These are phyloP conservation scores for Bruguiera parviflora DNA, from an alignment of 345 rosid species.

Conservation along the genomic window DNA sequence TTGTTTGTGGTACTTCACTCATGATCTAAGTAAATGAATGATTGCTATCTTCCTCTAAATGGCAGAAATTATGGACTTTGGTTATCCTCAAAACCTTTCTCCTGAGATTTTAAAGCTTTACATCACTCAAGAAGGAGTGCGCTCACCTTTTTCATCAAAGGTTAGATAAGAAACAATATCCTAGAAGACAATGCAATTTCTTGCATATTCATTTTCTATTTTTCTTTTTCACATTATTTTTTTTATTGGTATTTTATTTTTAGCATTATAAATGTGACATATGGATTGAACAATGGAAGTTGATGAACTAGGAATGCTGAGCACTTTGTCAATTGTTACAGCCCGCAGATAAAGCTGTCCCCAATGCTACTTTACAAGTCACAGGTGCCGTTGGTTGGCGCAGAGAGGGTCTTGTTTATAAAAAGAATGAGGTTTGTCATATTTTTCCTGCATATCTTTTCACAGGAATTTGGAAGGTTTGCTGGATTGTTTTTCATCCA, in stretches of 20 bases:
- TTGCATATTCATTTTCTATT: background rate
- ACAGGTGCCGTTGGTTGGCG: conserved; percentile 99
- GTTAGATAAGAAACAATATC: conserved; percentile 35
- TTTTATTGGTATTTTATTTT: conserved; percentile 5
- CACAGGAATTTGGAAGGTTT: conserved; percentile 3
- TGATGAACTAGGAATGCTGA: background rate
- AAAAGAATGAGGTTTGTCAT: conserved; percentile 77
- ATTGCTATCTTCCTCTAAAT: conserved; percentile 2
- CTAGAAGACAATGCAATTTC: conserved; percentile 2
- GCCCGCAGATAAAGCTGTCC: conserved; percentile 89
- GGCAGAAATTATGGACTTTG: conserved; percentile 98
- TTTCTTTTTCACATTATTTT: background rate
- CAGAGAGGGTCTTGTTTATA: conserved; percentile 93
- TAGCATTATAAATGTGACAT: background rate
- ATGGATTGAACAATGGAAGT: background rate
- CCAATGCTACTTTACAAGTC: conserved; percentile 98
- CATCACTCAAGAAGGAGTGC: conserved; percentile 97
- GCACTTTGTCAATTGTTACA: conserved; percentile 12
- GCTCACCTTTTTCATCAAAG: conserved; percentile 96
- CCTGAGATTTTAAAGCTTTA: conserved; percentile 97
- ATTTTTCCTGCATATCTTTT: conserved; percentile 9
- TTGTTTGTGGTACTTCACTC: background rate
- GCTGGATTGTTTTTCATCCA: conserved; percentile 17
- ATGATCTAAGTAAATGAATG: background rate
- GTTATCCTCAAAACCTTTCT: conserved; percentile 95